A percentile compares a stretch with the other conserved stretches of the same genome.
phyloP scores from a whole-genome alignment of 2,329 filamentous ascomycete species.

The Pestalotiopsis sp. region DNA sequence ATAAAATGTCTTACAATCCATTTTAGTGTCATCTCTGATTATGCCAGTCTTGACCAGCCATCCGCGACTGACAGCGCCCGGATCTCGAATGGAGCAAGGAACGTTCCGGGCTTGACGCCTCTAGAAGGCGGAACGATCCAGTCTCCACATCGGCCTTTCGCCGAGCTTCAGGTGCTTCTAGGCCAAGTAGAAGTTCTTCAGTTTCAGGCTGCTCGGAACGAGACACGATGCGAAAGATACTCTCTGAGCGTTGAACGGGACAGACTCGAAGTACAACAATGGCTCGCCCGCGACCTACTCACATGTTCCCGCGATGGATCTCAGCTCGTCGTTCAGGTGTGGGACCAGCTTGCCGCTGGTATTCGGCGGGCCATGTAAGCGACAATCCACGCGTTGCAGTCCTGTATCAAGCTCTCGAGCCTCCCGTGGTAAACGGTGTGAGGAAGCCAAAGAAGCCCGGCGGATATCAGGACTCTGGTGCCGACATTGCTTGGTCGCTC shows the following conservation, averaged over 20 bases:
- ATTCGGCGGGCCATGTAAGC: not conserved
- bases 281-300: not conserved
- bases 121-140: not conserved
- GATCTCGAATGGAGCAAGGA: not conserved
- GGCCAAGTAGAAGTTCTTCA: not conserved
- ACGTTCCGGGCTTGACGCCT: not conserved
- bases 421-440: slow-evolving; percentile 5
- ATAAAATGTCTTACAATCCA: no score
- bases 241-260: not conserved
- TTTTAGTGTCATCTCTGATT: no score
- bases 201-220: not conserved
- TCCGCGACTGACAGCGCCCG: no score
- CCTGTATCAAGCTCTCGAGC: not conserved
- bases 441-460: not conserved
- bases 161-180: not conserved
- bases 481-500: slow-evolving; percentile 5
- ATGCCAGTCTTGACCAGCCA: no score
- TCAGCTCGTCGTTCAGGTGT: no score
- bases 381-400: slow-evolving; percentile 1
- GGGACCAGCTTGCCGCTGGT: not conserved
- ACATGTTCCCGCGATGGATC: not conserved
- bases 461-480: slow-evolving; percentile 3
- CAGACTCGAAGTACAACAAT: not conserved
- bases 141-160: not conserved
- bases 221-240: not conserved